Conservation (phyloP, 2,329 filamentous ascomycete species). For the Claviceps monticola region DNA sequence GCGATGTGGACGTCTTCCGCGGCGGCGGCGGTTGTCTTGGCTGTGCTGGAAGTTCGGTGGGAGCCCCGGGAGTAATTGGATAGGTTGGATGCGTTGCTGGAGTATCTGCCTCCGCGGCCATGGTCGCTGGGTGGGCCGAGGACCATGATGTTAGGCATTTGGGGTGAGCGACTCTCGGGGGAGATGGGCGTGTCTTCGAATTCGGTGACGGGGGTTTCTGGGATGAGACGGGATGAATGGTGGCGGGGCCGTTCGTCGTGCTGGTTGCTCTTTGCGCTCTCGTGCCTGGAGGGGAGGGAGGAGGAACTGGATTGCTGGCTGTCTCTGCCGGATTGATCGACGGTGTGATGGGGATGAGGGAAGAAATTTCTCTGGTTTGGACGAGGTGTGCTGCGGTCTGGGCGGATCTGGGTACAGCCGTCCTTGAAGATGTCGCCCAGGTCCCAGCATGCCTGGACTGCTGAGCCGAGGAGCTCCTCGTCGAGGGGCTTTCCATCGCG, state of each 20-base stretch:
- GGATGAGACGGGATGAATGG: slow-evolving; percentile 32
- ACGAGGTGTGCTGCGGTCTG: slow-evolving; percentile 73
- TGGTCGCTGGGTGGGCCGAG: slow-evolving; percentile 54
- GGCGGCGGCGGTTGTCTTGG: slow-evolving; percentile 50
- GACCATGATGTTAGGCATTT: slow-evolving; percentile 77
- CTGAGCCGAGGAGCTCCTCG: slow-evolving; percentile 73
- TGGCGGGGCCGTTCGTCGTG: slow-evolving; percentile 36
- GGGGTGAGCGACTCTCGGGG: slow-evolving; percentile 60
- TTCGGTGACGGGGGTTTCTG: slow-evolving; percentile 88
- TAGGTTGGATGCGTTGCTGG: slow-evolving; percentile 64
- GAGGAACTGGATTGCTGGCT: slow-evolving; percentile 38
- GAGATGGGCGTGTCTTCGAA: slow-evolving; percentile 85
- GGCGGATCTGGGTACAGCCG: slow-evolving; percentile 79
- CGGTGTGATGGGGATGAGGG: slow-evolving; percentile 25
- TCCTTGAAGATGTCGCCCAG: slow-evolving; percentile 86
- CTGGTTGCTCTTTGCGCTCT: slow-evolving; percentile 33
- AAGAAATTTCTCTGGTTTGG: slow-evolving; percentile 67
- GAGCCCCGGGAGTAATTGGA: slow-evolving; percentile 67
- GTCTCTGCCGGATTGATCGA: slow-evolving; percentile 34
- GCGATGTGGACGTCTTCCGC: slow-evolving; percentile 65
- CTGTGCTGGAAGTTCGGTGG: slow-evolving; percentile 53
- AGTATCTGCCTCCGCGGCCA: slow-evolving; percentile 59
- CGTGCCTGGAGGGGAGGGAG: slow-evolving; percentile 36
- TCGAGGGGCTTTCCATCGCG: slow-evolving; percentile 60
- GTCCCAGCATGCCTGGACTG: slow-evolving; percentile 89